Conservation (phyloP, 2,329 filamentous ascomycete genomes). For the Alternaria brassicae region DNA sequence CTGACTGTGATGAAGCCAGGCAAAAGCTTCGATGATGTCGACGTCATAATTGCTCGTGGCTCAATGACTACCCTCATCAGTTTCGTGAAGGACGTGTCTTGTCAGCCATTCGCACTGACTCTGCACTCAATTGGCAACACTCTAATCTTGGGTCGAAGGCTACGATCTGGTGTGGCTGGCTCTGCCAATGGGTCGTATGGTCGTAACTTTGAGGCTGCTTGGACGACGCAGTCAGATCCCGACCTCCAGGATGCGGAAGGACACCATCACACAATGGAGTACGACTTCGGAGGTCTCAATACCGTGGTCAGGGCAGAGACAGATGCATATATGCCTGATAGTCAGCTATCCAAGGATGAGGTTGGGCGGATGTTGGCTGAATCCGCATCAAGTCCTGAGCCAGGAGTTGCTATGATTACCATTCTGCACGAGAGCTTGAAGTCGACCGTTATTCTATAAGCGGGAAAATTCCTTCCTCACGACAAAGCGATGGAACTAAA, state of each 20-base stretch:
- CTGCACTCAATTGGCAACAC: background rate
- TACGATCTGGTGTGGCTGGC: background rate
- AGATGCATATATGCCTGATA: background rate
- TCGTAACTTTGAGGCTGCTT: background rate
- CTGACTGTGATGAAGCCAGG: background rate
- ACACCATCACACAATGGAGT: background rate
- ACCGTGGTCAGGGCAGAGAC: background rate
- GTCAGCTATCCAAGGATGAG: background rate
- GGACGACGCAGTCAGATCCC: background rate
- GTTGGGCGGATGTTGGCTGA: background rate
- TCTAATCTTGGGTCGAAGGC: background rate
- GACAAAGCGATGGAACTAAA: background rate
- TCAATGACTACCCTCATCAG: background rate
- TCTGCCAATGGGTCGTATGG: background rate
- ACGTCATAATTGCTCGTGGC: background rate
- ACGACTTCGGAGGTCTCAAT: background rate
- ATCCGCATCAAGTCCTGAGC: background rate
- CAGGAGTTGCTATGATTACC: background rate
- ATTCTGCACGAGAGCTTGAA: background rate
- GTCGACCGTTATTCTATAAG: background rate
- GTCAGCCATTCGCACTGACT: background rate
- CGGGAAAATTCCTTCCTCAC: background rate
- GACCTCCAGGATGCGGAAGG: slow-evolving; percentile 4
- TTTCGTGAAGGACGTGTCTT: background rate
- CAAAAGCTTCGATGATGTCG: background rate